Conservation (phyloP, 208 protist genomes). For the Crithidia brevicula region DNA sequence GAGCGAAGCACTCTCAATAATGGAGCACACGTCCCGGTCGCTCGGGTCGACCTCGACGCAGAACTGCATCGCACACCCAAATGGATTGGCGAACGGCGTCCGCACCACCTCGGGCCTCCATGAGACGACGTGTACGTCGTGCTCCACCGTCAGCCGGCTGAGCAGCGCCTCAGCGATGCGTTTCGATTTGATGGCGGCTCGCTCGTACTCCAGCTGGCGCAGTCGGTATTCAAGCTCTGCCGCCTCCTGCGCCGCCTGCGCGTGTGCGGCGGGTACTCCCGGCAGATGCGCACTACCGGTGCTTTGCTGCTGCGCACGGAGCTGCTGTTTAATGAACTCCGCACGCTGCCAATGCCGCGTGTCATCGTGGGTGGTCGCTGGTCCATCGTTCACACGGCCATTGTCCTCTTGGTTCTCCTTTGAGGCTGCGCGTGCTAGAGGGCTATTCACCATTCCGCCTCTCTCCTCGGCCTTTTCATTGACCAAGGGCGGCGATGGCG, state of each 20-base stretch:
- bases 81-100: conserved; percentile 75
- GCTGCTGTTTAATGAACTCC: conserved; percentile 63
- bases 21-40: conserved; percentile 42
- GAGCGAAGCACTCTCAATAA: conserved; percentile 47
- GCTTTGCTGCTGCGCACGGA: conserved; percentile 27
- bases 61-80: conserved; percentile 66
- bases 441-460: no score
- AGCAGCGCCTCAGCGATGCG: conserved; percentile 76
- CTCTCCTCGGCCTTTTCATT: no score
- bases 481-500: no score
- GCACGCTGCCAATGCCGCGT: conserved; percentile 70
- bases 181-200: conserved; percentile 71
- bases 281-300: conserved; percentile 30
- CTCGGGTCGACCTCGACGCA: conserved; percentile 56
- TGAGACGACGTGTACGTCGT: conserved; percentile 60
- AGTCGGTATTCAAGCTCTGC: conserved; percentile 79
- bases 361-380: not conserved
- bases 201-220: conserved; percentile 80
- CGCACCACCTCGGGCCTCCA: conserved; percentile 67
- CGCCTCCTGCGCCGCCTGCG: conserved; percentile 36
- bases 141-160: conserved; percentile 69
- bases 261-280: conserved; percentile 60
- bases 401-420: no score
- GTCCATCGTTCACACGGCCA: no score
- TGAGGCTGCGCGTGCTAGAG: no score